Conservation (phyloP, 441 rosid genomes). For the Breynia disticha region DNA sequence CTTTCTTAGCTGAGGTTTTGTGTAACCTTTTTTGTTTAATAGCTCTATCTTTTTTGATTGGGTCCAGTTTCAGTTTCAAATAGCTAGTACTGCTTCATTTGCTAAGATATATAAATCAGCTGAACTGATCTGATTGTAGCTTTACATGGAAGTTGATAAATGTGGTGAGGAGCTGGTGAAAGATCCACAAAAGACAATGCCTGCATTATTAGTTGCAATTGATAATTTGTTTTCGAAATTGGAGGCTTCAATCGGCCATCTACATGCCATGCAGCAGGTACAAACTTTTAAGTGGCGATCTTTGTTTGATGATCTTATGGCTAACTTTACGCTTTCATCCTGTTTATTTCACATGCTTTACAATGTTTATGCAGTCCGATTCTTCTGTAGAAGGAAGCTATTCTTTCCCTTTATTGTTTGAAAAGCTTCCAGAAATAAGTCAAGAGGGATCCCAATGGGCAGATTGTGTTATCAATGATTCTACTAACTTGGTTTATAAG, state of each 20-base stretch:
- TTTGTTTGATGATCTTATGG: not conserved
- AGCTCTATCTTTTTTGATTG: not conserved
- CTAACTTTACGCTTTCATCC: not conserved
- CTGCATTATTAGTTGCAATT: constrained; percentile 40
- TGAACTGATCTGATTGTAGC: constrained; percentile 35
- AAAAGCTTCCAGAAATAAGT: constrained; percentile 51
- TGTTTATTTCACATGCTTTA: not conserved
- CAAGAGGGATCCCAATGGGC: constrained; percentile 70
- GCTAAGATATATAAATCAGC: constrained; percentile 6
- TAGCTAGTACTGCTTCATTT: not conserved
- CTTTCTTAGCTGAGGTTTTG: constrained; percentile 83
- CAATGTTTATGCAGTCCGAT: constrained; percentile 39
- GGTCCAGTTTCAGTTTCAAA: not conserved
- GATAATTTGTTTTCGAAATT: constrained; percentile 47
- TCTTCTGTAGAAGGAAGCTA: constrained; percentile 55
- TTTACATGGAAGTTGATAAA: constrained; percentile 66
- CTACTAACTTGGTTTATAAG: constrained; percentile 48
- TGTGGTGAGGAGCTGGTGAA: constrained; percentile 57
- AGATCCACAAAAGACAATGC: constrained; percentile 55
- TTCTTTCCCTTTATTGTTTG: constrained; percentile 55
- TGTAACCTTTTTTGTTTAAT: constrained; percentile 2
- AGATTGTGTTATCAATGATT: constrained; percentile 60
- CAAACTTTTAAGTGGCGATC: constrained; percentile 1
- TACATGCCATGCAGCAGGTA: constrained; percentile 61
- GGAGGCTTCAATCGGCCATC: constrained; percentile 58